phyloP scores from a whole-genome alignment of 371 early-diverging fungal species.

The Circinella minor region DNA sequence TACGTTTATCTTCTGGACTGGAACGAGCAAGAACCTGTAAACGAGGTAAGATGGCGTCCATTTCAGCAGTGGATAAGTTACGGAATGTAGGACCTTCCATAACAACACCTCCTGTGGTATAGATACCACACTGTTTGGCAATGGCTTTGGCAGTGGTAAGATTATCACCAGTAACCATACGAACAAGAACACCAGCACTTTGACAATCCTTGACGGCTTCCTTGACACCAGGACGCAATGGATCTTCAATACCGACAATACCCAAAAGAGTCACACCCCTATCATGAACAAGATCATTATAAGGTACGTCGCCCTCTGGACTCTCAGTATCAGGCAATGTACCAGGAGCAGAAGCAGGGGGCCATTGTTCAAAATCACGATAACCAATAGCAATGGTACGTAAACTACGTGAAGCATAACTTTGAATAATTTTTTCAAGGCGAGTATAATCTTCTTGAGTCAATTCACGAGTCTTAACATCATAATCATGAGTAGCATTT shows the following conservation, averaged over 20 bases:
- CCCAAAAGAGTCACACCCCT: conserved; percentile 57
- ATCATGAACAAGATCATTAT: conserved; percentile 47
- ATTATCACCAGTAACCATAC: conserved; percentile 87
- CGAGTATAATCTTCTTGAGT: conserved; percentile 46
- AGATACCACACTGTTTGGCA: conserved; percentile 73
- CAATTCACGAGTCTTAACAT: conserved; percentile 55
- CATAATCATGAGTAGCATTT: conserved; percentile 34
- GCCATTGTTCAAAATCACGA: conserved; percentile 67
- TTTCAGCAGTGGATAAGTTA: conserved; percentile 56
- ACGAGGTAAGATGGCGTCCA: conserved; percentile 65
- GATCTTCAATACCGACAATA: conserved; percentile 77
- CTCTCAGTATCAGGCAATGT: background rate
- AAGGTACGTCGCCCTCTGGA: conserved; percentile 35
- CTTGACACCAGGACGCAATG: conserved; percentile 70
- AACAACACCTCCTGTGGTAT: conserved; percentile 60
- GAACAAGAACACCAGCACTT: conserved; percentile 77
- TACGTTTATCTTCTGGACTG: conserved; percentile 73
- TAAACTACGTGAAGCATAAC: conserved; percentile 61
- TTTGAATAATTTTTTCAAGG: conserved; percentile 61
- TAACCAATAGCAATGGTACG: conserved; percentile 76
- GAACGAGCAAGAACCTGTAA: conserved; percentile 77
- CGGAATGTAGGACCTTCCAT: conserved; percentile 77
- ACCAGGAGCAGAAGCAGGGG: conserved; percentile 38
- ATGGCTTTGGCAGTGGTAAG: conserved; percentile 70
- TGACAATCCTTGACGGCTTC: conserved; percentile 69